phyloP scores from a whole-genome alignment of 2,329 filamentous ascomycete genomes.

The Zymoseptoria tritici region DNA sequence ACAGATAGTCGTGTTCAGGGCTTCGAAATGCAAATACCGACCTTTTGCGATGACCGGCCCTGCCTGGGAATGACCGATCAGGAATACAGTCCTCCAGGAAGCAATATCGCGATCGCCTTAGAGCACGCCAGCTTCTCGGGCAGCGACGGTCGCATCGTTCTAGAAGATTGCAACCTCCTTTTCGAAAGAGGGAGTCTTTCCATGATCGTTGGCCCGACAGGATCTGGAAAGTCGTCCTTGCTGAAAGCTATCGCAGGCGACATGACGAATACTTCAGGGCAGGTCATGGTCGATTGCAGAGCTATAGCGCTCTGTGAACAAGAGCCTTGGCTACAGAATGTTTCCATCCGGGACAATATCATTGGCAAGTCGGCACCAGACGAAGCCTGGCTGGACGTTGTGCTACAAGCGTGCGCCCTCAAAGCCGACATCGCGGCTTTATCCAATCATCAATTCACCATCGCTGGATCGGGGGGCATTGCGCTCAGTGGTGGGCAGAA shows the following conservation, averaged over 20 bases:
- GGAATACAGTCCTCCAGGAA: too few relatives aligned
- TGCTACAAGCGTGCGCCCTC: slow-evolving; percentile 27
- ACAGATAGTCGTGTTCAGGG: too few relatives aligned
- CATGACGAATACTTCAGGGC: not conserved
- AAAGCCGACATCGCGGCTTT: slow-evolving; percentile 27
- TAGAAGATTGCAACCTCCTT: not conserved
- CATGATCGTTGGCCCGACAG: not conserved
- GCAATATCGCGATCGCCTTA: not conserved
- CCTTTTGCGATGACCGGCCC: too few relatives aligned
- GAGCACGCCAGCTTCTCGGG: not conserved
- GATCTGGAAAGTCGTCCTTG: not conserved
- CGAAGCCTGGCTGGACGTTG: slow-evolving; percentile 31
- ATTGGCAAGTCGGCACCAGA: slow-evolving; percentile 30
- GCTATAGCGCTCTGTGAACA: slow-evolving; percentile 34
- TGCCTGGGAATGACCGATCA: too few relatives aligned
- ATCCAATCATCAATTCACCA: slow-evolving; percentile 37
- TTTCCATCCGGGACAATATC: slow-evolving; percentile 33
- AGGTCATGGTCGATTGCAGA: not conserved
- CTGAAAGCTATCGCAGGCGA: not conserved
- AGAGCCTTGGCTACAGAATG: slow-evolving; percentile 32
- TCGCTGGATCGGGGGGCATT: slow-evolving; percentile 46
- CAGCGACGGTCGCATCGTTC: not conserved
- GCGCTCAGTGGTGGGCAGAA: slow-evolving; percentile 48
- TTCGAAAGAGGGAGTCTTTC: not conserved
- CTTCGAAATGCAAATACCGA: too few relatives aligned